Evolutionary conservation across 2,329 filamentous ascomycete species (phyloP).

Genomic region (Podosphaera aphanis): DNA sequence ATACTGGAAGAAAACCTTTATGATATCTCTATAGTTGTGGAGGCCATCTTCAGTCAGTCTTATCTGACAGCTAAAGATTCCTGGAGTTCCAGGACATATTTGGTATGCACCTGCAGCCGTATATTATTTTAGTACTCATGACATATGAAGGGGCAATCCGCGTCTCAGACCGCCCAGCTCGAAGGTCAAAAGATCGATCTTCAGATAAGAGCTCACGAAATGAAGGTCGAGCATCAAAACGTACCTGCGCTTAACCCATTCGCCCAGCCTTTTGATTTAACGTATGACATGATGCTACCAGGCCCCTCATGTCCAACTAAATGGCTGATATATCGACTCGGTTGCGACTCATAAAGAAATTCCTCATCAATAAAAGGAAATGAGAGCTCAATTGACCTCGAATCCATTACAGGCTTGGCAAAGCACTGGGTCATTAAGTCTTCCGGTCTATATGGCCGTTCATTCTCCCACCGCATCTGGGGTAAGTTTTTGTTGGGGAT

Average conservation of each 20-base stretch:
- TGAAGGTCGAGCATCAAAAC: constrained; percentile 2
- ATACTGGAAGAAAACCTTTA: constrained; percentile 54
- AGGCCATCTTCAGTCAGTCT: constrained; percentile 40
- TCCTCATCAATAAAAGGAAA: constrained; percentile 52
- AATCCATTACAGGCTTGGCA: constrained; percentile 51
- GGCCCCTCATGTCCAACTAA: constrained; percentile 54
- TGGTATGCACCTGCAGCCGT: constrained; percentile 27
- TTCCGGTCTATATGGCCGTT: constrained; percentile 32
- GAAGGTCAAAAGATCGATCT: background rate
- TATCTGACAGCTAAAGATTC: constrained; percentile 41
- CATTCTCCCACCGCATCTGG: constrained; percentile 40
- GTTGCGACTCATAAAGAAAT: constrained; percentile 39
- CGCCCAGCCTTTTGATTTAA: constrained; percentile 51
- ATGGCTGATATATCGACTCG: constrained; percentile 46
- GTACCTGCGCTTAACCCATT: constrained; percentile 35
- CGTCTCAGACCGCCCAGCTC: background rate
- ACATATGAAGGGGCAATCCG: background rate
- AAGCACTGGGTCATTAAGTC: constrained; percentile 43
- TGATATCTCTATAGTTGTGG: constrained; percentile 35
- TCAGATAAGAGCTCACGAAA: background rate
- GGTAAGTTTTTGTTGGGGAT: constrained; percentile 44
- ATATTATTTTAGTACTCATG: background rate
- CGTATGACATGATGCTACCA: constrained; percentile 47
- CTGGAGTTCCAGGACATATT: constrained; percentile 38
- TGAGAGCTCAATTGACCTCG: constrained; percentile 37